phyloP scores from a whole-genome alignment of 2,329 filamentous ascomycete genomes.

The Cordyceps cicadae region DNA sequence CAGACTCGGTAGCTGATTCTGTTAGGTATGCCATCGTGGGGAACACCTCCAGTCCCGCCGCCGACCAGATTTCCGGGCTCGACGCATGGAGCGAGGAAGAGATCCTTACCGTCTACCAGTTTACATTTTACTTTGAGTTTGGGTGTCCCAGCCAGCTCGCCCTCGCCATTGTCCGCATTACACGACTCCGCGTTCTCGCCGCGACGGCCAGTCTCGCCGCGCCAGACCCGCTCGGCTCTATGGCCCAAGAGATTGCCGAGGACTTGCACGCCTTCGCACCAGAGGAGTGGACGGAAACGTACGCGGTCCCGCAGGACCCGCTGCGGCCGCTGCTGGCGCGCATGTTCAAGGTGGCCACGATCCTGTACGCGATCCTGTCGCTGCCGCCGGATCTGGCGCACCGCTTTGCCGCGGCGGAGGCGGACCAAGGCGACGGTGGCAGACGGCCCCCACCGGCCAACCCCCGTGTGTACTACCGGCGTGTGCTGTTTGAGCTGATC shows the following conservation, averaged over 20 bases:
- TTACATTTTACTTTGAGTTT: slow-evolving; percentile 4
- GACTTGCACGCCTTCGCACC: background rate
- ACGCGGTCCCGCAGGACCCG: background rate
- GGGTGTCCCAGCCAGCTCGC: background rate
- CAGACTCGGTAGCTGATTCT: background rate
- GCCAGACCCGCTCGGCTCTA: background rate
- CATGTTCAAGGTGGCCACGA: background rate
- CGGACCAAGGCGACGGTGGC: background rate
- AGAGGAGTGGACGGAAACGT: background rate
- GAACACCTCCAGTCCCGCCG: background rate
- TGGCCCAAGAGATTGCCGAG: background rate
- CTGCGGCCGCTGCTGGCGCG: background rate
- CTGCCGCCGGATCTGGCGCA: background rate
- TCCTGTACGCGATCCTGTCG: background rate
- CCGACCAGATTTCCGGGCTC: background rate
- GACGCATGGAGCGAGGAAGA: background rate
- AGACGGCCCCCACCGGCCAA: background rate
- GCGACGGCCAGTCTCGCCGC: background rate
- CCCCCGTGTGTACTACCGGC: background rate
- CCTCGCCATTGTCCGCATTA: background rate
- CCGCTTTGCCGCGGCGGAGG: background rate
- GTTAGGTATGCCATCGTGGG: background rate
- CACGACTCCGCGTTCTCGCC: background rate
- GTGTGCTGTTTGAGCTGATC: background rate
- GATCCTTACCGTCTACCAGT: background rate